A percentile compares a stretch with the other conserved stretches of the same genome.
phyloP scores from a whole-genome alignment of 306 rosid genomes.

The Begonia peltatifolia region DNA sequence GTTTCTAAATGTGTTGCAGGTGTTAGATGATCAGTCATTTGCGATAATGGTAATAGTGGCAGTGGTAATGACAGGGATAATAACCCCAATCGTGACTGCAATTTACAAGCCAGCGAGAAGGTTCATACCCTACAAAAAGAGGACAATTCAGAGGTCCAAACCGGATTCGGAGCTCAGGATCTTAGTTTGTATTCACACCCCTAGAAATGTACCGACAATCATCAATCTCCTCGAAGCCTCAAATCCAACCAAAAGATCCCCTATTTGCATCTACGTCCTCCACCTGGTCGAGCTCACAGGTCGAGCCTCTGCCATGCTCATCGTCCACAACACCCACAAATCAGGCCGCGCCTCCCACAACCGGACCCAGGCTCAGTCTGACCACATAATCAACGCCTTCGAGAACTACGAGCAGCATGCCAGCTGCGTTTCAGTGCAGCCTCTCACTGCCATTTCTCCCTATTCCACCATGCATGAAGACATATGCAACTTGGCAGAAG shows the following conservation, averaged over 20 bases:
- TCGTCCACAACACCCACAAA: conserved; percentile 60
- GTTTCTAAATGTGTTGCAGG: conserved; percentile 35
- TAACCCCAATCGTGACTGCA: conserved; percentile 46
- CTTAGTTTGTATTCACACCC: conserved; percentile 58
- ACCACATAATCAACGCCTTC: conserved; percentile 73
- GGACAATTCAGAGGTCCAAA: conserved; percentile 48
- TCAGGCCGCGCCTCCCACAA: conserved; percentile 38
- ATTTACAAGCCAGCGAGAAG: conserved; percentile 56
- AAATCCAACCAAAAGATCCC: conserved; percentile 56
- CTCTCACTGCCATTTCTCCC: conserved; percentile 79
- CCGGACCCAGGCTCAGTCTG: conserved; percentile 74
- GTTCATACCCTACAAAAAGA: conserved; percentile 36
- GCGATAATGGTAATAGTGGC: conserved; percentile 76
- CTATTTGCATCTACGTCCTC: conserved; percentile 57
- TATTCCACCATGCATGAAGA: conserved; percentile 91
- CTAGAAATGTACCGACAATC: conserved; percentile 76
- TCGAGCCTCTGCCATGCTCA: conserved; percentile 93
- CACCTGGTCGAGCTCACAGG: conserved; percentile 86
- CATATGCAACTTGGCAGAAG: conserved; percentile 65
- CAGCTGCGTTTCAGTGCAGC: conserved; percentile 38
- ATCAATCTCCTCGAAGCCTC: conserved; percentile 81
- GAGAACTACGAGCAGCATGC: conserved; percentile 64
- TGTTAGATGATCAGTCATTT: conserved; percentile 64
- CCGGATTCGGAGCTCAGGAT: conserved; percentile 51
- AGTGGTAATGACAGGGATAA: conserved; percentile 42